These are phyloP conservation scores for Aspergillus tubingensis DNA, from an alignment of 2,329 filamentous ascomycete genomes.

Conservation along the genomic window DNA sequence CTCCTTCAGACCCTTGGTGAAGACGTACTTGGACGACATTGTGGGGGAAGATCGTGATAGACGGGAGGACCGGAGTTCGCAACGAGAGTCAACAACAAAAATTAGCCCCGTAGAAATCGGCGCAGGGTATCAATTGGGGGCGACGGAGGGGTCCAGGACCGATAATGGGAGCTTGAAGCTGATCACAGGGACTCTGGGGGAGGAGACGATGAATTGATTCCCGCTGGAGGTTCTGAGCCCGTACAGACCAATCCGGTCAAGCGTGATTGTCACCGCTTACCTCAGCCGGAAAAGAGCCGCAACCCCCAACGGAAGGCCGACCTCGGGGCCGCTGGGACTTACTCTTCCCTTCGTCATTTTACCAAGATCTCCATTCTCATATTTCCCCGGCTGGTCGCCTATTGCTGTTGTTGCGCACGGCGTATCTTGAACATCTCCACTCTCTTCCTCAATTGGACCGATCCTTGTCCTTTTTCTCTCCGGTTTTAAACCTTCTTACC, in stretches of 20 bases:
- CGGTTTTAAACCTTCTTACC: conserved; percentile 15
- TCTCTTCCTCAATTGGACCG: not conserved
- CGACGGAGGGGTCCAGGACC: conserved; percentile 3
- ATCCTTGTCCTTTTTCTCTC: conserved; percentile 1
- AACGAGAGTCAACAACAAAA: not conserved
- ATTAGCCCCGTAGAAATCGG: not conserved
- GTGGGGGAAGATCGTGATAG: conserved; percentile 20
- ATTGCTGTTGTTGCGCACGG: not conserved
- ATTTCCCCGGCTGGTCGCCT: not conserved
- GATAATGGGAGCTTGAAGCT: conserved; percentile 4
- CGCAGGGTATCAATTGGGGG: conserved; percentile 11
- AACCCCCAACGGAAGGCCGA: conserved; percentile 19
- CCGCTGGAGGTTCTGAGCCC: conserved; percentile 10
- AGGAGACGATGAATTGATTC: conserved; percentile 10
- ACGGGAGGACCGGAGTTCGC: conserved; percentile 2
- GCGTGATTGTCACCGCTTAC: conserved; percentile 32
- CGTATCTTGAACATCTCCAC: not conserved
- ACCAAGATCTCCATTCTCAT: not conserved
- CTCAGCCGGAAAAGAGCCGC: conserved; percentile 30
- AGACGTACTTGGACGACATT: conserved; percentile 95
- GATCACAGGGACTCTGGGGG: not conserved
- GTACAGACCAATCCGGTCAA: conserved; percentile 27
- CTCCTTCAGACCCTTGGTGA: conserved; percentile 86
- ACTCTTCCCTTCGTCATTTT: not conserved
- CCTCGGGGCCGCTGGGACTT: conserved; percentile 15